Base-by-base conservation (phyloP, 2,329 filamentous ascomycete genomes). In the Fusarium sacchari region DNA sequence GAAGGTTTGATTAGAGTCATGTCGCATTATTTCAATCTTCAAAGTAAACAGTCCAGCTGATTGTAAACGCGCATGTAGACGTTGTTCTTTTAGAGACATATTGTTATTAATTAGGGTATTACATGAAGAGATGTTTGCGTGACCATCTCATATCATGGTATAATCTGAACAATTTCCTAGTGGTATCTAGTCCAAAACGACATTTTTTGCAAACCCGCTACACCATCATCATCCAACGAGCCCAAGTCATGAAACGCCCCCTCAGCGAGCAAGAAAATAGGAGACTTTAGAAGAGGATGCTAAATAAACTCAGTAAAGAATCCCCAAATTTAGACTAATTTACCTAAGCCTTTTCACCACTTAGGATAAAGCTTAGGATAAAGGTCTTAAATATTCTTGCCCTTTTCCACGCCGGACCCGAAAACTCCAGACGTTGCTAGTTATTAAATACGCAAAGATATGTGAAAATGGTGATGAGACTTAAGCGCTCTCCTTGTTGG, bases 401-500 rank as follows among this genome's bases (percentile, higher is more conserved):
- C 64, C 46, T 60, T 34, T 56, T 57, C 52, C 46, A 50, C 44
- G 36, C 49, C 55, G 55, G 42, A 43, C 49, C 39, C 46, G 47
- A 69, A 37, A 59, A 60, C 26, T 50, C 44, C 42, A 26, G n/a
- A 60, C 20, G 26, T 28, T 46, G n/a, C 44, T 28, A 43, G 30
- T 40, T 42, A 44, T 66, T 47, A 39, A 53, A 58, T 34, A 59
- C 24, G 60, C 26, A 57, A n/a, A 47, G 18, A 43, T 20, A 49
- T 26, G 34, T 49, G 49, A 26, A 52, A 37, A 43, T 28, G 8
- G 18, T 15, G 17, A 14, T 24, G n/a, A 36, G 24, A 24, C 18
- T 68, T 70, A 78, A 8, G 63, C 76, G 7, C 53, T 69, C 62
- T 76, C 75, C 69, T 77, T 78, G 53, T 71, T 78, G 24, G 43